Percentiles rank a stretch among this genome's conserved stretches.
phyloP scores from a whole-genome alignment of 2,329 filamentous ascomycete species.

The Paraconiothyrium sp. region DNA sequence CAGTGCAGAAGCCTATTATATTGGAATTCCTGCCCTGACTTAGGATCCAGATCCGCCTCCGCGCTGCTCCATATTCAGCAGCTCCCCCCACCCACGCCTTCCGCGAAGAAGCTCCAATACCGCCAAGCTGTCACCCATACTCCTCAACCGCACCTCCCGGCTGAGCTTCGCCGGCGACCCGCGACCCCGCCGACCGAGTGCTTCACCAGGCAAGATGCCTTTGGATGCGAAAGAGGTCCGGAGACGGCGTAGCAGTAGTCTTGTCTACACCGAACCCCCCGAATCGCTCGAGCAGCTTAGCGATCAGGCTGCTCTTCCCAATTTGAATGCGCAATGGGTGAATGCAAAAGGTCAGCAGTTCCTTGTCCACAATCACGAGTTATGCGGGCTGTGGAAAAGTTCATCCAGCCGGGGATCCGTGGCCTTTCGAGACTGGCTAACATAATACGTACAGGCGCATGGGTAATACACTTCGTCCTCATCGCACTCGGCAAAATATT shows the following conservation, averaged over 20 bases:
- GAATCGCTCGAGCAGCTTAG: slow-evolving; percentile 98
- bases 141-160: slow-evolving; percentile 79
- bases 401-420: slow-evolving; percentile 3
- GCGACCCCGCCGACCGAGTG: slow-evolving; percentile 56
- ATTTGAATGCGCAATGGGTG: slow-evolving; percentile 98
- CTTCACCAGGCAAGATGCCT: slow-evolving; percentile 44
- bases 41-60: slow-evolving; percentile 5
- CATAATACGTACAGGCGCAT: slow-evolving; percentile 73
- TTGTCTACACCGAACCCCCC: slow-evolving; percentile 96
- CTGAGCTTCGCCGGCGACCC: slow-evolving; percentile 87
- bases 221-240: slow-evolving; percentile 68
- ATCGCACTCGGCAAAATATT: slow-evolving; percentile 93
- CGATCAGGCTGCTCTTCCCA: slow-evolving; percentile 93
- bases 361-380: neutral
- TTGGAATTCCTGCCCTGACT: neutral
- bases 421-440: slow-evolving; percentile 24
- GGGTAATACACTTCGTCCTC: slow-evolving; percentile 95
- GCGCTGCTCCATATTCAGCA: slow-evolving; percentile 9
- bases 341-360: slow-evolving; percentile 88
- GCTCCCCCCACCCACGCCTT: slow-evolving; percentile 12
- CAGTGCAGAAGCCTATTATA: neutral
- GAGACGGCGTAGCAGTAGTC: slow-evolving; percentile 94
- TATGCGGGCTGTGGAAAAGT: neutral
- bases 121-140: slow-evolving; percentile 96
- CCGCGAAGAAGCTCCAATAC: slow-evolving; percentile 63